A percentile compares a stretch with the other conserved stretches of the same genome.
Evolutionary conservation across 1,284 basidiomycete species (phyloP).

Genomic region (Fomitopsis schrenkii): DNA sequence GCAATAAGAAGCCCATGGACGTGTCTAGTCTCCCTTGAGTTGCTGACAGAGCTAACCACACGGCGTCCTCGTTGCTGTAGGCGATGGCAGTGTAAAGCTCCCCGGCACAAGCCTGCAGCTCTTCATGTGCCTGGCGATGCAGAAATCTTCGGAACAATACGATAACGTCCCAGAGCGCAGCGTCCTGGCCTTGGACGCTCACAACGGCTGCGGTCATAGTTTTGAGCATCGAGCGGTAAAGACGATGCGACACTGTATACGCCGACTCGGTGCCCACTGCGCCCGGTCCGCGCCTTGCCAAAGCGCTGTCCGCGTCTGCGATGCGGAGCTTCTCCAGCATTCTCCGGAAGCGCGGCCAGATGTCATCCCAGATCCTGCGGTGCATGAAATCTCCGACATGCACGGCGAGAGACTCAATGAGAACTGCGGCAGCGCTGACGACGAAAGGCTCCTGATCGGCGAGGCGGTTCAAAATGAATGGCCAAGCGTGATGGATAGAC

Average conservation of each 20-base stretch:
- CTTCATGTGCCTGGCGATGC: slow-evolving; percentile 58
- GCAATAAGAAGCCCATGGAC: slow-evolving; percentile 47
- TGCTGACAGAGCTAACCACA: slow-evolving; percentile 73
- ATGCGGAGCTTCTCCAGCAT: slow-evolving; percentile 57
- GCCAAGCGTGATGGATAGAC: slow-evolving; percentile 84
- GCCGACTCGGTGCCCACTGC: slow-evolving; percentile 61
- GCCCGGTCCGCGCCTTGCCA: slow-evolving; percentile 49
- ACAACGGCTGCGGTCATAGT: slow-evolving; percentile 66
- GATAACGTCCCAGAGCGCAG: slow-evolving; percentile 75
- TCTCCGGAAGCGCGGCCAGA: slow-evolving; percentile 77
- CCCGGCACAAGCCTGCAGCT: slow-evolving; percentile 65
- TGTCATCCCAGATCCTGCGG: slow-evolving; percentile 79
- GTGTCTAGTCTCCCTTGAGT: slow-evolving; percentile 43
- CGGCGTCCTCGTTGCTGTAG: slow-evolving; percentile 67
- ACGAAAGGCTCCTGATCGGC: slow-evolving; percentile 73
- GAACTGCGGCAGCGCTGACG: slow-evolving; percentile 63
- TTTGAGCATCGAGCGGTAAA: slow-evolving; percentile 68
- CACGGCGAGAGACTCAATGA: slow-evolving; percentile 65
- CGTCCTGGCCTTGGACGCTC: slow-evolving; percentile 66
- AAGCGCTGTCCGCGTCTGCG: slow-evolving; percentile 59
- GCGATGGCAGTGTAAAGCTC: slow-evolving; percentile 61
- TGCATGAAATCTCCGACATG: slow-evolving; percentile 83
- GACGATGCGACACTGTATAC: slow-evolving; percentile 73
- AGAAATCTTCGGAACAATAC: slow-evolving; percentile 74
- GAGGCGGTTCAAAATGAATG: slow-evolving; percentile 81